Evolutionary conservation across 1,284 basidiomycete species (phyloP).

Genomic region (Xerocomus minutiporus): DNA sequence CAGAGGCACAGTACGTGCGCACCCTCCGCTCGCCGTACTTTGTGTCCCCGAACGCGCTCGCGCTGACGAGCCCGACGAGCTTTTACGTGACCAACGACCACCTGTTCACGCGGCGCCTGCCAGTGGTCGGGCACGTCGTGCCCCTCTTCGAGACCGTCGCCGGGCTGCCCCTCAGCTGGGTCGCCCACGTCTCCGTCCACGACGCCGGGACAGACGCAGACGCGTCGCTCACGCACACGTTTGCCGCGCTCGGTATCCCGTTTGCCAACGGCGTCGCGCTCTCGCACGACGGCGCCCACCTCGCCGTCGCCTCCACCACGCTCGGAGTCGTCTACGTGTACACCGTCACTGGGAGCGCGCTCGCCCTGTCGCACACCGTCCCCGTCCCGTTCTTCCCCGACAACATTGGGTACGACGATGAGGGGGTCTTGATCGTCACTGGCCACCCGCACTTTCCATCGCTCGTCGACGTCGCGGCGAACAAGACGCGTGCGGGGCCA

Average conservation of each 20-base stretch:
- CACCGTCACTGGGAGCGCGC: slow-evolving; percentile 34
- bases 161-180: slow-evolving; percentile 53
- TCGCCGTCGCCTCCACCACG: slow-evolving; percentile 56
- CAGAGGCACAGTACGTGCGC: slow-evolving; percentile 47
- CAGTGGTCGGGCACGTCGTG: slow-evolving; percentile 44
- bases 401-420: slow-evolving; percentile 52
- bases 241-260: slow-evolving; percentile 46
- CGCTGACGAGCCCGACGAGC: slow-evolving; percentile 54
- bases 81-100: slow-evolving; percentile 73
- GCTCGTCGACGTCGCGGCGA: slow-evolving; percentile 42
- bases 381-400: slow-evolving; percentile 57
- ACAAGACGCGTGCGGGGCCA: slow-evolving; percentile 30
- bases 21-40: slow-evolving; percentile 55
- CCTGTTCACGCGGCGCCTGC: slow-evolving; percentile 57
- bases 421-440: slow-evolving; percentile 47
- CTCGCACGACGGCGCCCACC: slow-evolving; percentile 43
- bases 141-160: slow-evolving; percentile 54
- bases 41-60: slow-evolving; percentile 60
- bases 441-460: slow-evolving; percentile 63
- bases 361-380: slow-evolving; percentile 34
- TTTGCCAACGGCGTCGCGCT: slow-evolving; percentile 67
- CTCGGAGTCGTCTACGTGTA: slow-evolving; percentile 49
- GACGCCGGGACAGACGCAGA: slow-evolving; percentile 9
- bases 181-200: slow-evolving; percentile 49
- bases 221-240: slow-evolving; percentile 29